Conservation (phyloP, 2,329 filamentous ascomycete species). For the Lachnellula suecica region DNA sequence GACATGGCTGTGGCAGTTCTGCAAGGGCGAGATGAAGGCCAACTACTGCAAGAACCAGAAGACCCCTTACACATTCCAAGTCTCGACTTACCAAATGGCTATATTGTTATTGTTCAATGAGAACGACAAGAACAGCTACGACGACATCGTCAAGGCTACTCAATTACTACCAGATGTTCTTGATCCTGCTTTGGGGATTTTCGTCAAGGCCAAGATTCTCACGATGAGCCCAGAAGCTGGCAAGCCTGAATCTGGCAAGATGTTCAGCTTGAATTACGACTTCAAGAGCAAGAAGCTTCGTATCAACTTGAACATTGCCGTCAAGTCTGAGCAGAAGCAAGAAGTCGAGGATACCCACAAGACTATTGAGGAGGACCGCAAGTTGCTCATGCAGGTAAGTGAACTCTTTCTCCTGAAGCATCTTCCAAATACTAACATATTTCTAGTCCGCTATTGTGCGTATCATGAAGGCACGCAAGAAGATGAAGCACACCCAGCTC, state of each 20-base stretch:
- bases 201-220: slow-evolving; percentile 92
- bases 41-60: slow-evolving; percentile 89
- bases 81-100: slow-evolving; percentile 97
- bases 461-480: slow-evolving; percentile 99
- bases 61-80: slow-evolving; percentile 93
- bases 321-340: slow-evolving; percentile 94
- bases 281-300: slow-evolving; percentile 99
- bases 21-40: slow-evolving; percentile 94
- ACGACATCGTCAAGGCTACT: slow-evolving; percentile 82
- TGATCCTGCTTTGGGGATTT: slow-evolving; percentile 81
- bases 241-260: slow-evolving; percentile 76
- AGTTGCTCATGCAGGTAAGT: slow-evolving; percentile 91
- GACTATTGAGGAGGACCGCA: slow-evolving; percentile 97
- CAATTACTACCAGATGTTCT: slow-evolving; percentile 78
- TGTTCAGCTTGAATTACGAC: slow-evolving; percentile 83
- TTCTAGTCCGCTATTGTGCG: slow-evolving; percentile 91
- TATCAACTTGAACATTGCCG: slow-evolving; percentile 91
- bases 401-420: slow-evolving; percentile 3
- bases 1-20: slow-evolving; percentile 97
- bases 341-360: slow-evolving; percentile 98
- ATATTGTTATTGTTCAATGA: slow-evolving; percentile 95
- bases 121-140: slow-evolving; percentile 78
- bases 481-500: slow-evolving; percentile 94
- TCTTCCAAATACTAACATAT: slow-evolving; percentile 28
- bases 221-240: slow-evolving; percentile 68